Percentiles rank a stretch among this genome's conserved stretches.
Conservation (phyloP, 2,329 filamentous ascomycete species). For the Diaporthe australafricana region DNA sequence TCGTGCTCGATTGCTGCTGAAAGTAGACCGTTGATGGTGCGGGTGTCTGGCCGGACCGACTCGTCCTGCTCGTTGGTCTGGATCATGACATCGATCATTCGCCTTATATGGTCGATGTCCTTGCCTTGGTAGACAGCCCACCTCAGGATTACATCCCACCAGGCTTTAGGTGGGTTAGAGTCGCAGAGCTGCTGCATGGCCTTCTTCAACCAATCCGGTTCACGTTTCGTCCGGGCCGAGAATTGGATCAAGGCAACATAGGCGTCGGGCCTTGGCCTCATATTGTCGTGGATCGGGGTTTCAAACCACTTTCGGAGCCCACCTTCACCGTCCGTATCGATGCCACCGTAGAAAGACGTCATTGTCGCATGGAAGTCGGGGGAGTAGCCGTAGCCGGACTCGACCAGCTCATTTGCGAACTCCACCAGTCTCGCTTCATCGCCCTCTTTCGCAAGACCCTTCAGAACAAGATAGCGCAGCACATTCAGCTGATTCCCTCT, state of each 20-base stretch:
- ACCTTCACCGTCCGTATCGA: conserved; percentile 68
- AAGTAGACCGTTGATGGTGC: conserved; percentile 82
- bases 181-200: conserved; percentile 67
- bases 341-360: conserved; percentile 70
- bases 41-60: conserved; percentile 69
- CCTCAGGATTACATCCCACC: conserved; percentile 80
- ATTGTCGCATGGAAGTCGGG: conserved; percentile 64
- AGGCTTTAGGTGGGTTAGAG: conserved; percentile 60
- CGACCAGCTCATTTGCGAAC: conserved; percentile 64
- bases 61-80: conserved; percentile 58
- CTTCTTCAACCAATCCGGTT: conserved; percentile 71
- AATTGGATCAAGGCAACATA: conserved; percentile 70
- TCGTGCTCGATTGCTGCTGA: conserved; percentile 76
- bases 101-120: conserved; percentile 76
- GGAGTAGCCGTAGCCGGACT: conserved; percentile 58
- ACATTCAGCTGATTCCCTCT: conserved; percentile 42
- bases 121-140: conserved; percentile 80
- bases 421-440: conserved; percentile 68
- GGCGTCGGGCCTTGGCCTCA: conserved; percentile 47
- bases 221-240: conserved; percentile 65
- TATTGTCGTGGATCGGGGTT: conserved; percentile 59
- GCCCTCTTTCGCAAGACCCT: conserved; percentile 71
- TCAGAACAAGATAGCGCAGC: conserved; percentile 64
- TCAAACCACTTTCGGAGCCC: conserved; percentile 72
- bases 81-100: conserved; percentile 78